Conservation (phyloP, 1,139 yeast genomes). For the Kurtzmaniella quercitrusa region DNA sequence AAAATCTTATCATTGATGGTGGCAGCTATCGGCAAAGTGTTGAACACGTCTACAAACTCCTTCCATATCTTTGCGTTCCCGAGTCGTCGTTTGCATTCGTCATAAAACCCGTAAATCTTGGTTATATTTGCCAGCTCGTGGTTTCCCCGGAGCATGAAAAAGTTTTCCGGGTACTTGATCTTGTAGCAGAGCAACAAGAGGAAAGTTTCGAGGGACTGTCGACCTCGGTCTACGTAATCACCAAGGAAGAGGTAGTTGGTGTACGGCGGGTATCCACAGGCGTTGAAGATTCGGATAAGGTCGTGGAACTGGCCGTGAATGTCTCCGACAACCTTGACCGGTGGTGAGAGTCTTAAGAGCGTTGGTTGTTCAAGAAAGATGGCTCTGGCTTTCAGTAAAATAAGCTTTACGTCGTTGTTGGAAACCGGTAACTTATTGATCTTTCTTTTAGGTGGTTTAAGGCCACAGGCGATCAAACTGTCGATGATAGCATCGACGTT, state of each 20-base stretch:
- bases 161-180: constrained; percentile 78
- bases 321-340: constrained; percentile 85
- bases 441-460: constrained; percentile 20
- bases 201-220: constrained; percentile 78
- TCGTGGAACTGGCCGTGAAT: constrained; percentile 83
- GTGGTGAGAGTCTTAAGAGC: constrained; percentile 70
- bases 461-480: constrained; percentile 45
- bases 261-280: constrained; percentile 78
- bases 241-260: constrained; percentile 78
- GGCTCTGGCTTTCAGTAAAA: constrained; percentile 65
- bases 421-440: constrained; percentile 39
- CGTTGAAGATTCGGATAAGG: constrained; percentile 65
- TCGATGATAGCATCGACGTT: constrained; percentile 57
- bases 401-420: constrained; percentile 55
- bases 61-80: constrained; percentile 64
- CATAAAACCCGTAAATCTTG: constrained; percentile 82
- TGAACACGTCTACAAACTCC: constrained; percentile 73
- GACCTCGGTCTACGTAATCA: constrained; percentile 84
- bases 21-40: constrained; percentile 83
- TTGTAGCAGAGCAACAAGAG: constrained; percentile 68
- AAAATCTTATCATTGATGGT: constrained; percentile 79
- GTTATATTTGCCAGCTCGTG: constrained; percentile 85
- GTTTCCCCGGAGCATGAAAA: constrained; percentile 78
- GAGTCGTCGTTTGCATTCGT: constrained; percentile 77
- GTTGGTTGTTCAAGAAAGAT: constrained; percentile 76